These are phyloP conservation scores for Yamadazyma sp. DNA, from an alignment of 1,139 yeast species.

Conservation along the genomic window DNA sequence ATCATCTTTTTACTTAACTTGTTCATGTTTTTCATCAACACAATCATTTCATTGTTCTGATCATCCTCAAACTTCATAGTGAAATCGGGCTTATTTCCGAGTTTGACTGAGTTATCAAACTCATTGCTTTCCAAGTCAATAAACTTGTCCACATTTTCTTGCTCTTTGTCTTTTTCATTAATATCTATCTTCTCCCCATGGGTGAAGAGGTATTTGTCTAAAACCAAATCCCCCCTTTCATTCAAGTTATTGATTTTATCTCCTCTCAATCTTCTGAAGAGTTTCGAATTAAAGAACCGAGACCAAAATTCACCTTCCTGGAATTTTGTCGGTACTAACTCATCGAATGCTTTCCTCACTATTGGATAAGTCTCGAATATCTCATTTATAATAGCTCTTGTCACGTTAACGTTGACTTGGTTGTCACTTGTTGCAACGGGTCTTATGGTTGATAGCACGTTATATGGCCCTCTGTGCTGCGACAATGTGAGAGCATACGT, in stretches of 20 bases:
- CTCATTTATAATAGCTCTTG: conserved; percentile 86
- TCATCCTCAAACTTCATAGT: conserved; percentile 78
- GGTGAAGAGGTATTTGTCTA: conserved; percentile 76
- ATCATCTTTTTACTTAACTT: conserved; percentile 82
- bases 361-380: conserved; percentile 93
- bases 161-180: conserved; percentile 11
- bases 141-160: conserved; percentile 47
- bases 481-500: conserved; percentile 82
- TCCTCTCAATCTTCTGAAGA: conserved; percentile 86
- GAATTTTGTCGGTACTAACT: conserved; percentile 78
- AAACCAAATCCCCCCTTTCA: conserved; percentile 78
- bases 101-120: conserved; percentile 73
- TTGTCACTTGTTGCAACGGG: conserved; percentile 90
- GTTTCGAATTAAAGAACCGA: conserved; percentile 86
- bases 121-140: conserved; percentile 80
- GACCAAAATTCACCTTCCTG: conserved; percentile 96
- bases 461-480: conserved; percentile 91
- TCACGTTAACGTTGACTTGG: conserved; percentile 87
- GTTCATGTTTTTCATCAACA: conserved; percentile 85
- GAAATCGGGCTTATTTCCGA: conserved; percentile 83
- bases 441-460: conserved; percentile 87
- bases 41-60: conserved; percentile 60
- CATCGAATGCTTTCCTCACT: conserved; percentile 86
- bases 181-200: conserved; percentile 19
- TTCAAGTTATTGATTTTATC: conserved; percentile 70